These are phyloP conservation scores for Puccinia coronata DNA, from an alignment of 1,284 basidiomycete species.

Conservation along the genomic window DNA sequence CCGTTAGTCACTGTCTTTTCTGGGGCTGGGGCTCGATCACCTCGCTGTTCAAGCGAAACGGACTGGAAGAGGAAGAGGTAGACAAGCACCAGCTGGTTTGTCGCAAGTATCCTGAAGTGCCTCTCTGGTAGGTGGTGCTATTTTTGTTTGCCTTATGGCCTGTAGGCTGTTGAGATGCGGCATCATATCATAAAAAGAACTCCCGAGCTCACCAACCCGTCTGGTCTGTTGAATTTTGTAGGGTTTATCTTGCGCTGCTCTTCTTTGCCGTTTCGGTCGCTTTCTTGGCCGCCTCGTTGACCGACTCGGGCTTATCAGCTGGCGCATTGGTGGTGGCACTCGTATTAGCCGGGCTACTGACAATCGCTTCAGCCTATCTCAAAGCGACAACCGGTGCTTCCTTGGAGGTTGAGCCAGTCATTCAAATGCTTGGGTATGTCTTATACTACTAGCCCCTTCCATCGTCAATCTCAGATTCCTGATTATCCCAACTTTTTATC, in stretches of 20 bases:
- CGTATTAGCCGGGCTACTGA: slow-evolving; percentile 31
- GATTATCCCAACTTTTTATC: slow-evolving; percentile 18
- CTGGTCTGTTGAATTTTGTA: not conserved
- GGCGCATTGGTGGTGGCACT: slow-evolving; percentile 32
- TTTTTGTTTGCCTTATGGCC: not conserved
- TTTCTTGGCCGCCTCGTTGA: slow-evolving; percentile 38
- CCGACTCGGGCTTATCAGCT: slow-evolving; percentile 35
- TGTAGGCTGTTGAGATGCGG: too few relatives aligned
- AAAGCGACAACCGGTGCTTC: slow-evolving; percentile 40
- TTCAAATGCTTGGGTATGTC: slow-evolving; percentile 50
- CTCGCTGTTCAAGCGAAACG: slow-evolving; percentile 7
- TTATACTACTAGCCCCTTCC: too few relatives aligned
- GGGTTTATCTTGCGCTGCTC: slow-evolving; percentile 41
- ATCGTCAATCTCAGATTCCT: too few relatives aligned
- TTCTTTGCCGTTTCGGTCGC: slow-evolving; percentile 38
- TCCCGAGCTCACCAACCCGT: not conserved
- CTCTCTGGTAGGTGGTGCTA: slow-evolving; percentile 33
- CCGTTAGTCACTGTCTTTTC: slow-evolving; percentile 43
- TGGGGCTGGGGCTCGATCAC: slow-evolving; percentile 40
- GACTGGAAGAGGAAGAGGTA: slow-evolving; percentile 25
- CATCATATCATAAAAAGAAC: not conserved
- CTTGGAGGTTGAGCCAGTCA: slow-evolving; percentile 42
- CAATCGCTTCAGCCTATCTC: slow-evolving; percentile 39
- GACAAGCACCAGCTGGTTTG: slow-evolving; percentile 41
- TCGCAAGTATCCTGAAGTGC: slow-evolving; percentile 40